Evolutionary conservation across 768 basidiomycete genomes (phyloP), one percentile per base, ranked within the genome.

Genomic region (Hypholoma sublateritium): DNA sequence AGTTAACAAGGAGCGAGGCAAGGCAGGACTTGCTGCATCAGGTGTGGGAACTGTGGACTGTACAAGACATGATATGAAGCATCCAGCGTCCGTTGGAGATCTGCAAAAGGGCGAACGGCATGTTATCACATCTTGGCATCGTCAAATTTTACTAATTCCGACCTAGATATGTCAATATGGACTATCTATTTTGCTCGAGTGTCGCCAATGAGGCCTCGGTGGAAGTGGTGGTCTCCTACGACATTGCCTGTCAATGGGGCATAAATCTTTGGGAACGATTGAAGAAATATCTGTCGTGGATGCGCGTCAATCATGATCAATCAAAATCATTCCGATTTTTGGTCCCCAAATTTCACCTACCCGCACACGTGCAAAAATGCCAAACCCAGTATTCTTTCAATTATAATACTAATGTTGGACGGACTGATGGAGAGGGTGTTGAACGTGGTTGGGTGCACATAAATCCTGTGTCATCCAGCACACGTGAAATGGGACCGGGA

Each of bases 401-500:
- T 24, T 63, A 59, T 42, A 57, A 55, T 7, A 42, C 42, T 0
- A 66, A 69, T 14, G 64, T 66, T 14, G 74, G 65, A 0, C 59
- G 67, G 22, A 73, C 70, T 0, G 72, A 75, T 57, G 75, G 75
- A 1, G 74, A 76, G 48, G 70, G 63, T 0, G 59, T 67, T 9
- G 74, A 77, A 58, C 56, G 67, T 1, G 62, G 62, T 0, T 77
- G 72, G 73, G 59, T 70, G 0, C 35, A 62, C 17, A 59, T 67
- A 12, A 72, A 74, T 51, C 60, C 59, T 0, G 25, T 67, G 0
- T 65, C 72, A 8, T 21, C 53, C 6, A 71, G 72, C 37, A 74
- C 72, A 1, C 57, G 62, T 25, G 73, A 74, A 60, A 77, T 77
- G 75, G 73, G 72, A 6, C 67, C 69, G 5, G 71, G 70, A 32